phyloP scores from a whole-genome alignment of 768 basidiomycete genomes.

The Xerocomus potaroensis region DNA sequence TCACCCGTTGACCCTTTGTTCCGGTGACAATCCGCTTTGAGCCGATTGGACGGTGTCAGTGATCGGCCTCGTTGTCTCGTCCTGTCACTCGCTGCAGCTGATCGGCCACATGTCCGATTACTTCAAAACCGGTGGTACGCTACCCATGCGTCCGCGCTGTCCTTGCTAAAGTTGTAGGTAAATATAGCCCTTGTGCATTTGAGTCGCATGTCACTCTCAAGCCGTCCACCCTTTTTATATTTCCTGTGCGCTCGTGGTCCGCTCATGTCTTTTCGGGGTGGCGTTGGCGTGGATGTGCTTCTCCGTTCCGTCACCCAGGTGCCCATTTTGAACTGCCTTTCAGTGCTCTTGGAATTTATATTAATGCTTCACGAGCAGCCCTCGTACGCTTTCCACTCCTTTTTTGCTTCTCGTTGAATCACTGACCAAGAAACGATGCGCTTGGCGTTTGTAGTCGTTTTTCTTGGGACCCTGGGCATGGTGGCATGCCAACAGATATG shows the following conservation, averaged over 20 bases:
- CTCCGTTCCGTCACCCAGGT: conserved; percentile 1
- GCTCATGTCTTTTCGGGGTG: not conserved
- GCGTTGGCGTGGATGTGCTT: not conserved
- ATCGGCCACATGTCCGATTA: too few relatives aligned
- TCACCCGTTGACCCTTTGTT: too few relatives aligned
- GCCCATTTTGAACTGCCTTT: conserved; percentile 5
- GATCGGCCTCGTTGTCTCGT: too few relatives aligned
- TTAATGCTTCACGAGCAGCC: conserved; percentile 1
- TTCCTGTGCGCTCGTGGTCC: not conserved
- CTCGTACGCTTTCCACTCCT: conserved; percentile 5
- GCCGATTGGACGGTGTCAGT: too few relatives aligned
- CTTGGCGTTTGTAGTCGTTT: conserved; percentile 12
- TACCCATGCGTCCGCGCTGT: too few relatives aligned
- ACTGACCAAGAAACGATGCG: conserved; percentile 10
- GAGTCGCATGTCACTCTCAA: not conserved
- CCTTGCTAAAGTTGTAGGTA: not conserved
- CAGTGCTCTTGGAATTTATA: conserved; percentile 13
- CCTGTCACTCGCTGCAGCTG: too few relatives aligned
- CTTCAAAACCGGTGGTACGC: too few relatives aligned
- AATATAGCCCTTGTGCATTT: not conserved
- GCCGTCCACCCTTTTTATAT: too few relatives aligned
- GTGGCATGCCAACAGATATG: conserved; percentile 48
- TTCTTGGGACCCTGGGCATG: conserved; percentile 17
- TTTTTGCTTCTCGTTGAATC: not conserved
- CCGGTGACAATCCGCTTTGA: too few relatives aligned